Percentiles rank a stretch among this genome's conserved stretches.
phyloP scores from a whole-genome alignment of 2,329 filamentous ascomycete species.

The Huntiella omanensis region DNA sequence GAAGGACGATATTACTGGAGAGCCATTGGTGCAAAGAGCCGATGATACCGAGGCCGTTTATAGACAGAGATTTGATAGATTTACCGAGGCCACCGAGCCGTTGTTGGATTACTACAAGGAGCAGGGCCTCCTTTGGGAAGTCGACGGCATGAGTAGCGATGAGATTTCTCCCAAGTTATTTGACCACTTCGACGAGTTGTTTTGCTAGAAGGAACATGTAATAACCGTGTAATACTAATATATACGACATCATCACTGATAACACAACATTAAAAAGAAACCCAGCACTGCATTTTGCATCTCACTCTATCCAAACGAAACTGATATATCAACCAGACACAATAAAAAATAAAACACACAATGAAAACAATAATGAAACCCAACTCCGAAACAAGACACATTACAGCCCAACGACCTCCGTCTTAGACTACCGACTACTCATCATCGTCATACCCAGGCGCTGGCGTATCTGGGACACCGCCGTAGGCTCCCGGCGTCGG shows the following conservation, averaged over 20 bases:
- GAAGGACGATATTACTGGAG: conserved; percentile 78
- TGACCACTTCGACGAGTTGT: conserved; percentile 49
- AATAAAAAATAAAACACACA: conserved; percentile 3
- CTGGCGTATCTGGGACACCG: conserved; percentile 39
- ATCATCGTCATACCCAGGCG: conserved; percentile 35
- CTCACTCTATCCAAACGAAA: neutral
- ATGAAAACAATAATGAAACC: neutral
- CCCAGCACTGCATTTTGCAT: no score
- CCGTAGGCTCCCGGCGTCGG: conserved; percentile 45
- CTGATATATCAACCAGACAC: conserved; percentile 2
- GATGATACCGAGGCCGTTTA: conserved; percentile 84
- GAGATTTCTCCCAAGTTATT: conserved; percentile 89
- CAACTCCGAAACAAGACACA: neutral
- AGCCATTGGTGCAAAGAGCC: conserved; percentile 58
- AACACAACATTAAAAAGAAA: conserved; percentile 1
- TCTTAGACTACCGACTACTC: conserved; percentile 2
- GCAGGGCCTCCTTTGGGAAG: conserved; percentile 69
- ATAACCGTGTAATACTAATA: conserved; percentile 2
- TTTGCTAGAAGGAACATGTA: conserved; percentile 1
- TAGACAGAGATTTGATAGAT: conserved; percentile 59
- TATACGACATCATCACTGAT: neutral
- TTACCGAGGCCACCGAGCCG: conserved; percentile 70
- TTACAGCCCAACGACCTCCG: neutral
- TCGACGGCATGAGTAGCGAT: conserved; percentile 75
- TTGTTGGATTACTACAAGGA: conserved; percentile 77